Evolutionary conservation across 768 basidiomycete genomes (phyloP).

Genomic region (Cystobasidium tubakii): DNA sequence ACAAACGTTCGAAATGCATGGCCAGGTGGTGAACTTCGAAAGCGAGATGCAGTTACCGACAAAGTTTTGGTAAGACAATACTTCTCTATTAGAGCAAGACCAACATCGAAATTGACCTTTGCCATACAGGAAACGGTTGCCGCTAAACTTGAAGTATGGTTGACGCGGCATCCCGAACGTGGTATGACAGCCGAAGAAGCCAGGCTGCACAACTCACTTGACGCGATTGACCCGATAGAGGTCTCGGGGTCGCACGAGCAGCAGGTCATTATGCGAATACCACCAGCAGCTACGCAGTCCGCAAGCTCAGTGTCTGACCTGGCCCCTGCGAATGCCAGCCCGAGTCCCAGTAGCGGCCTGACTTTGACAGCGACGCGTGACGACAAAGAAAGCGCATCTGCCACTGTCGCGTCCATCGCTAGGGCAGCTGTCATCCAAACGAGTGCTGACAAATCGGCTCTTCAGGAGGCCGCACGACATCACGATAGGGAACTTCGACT

Average conservation of each 20-base stretch:
- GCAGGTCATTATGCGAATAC: neutral
- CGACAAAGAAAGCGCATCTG: too few relatives aligned
- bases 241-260: neutral
- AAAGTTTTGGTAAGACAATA: constrained; percentile 29
- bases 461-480: too few relatives aligned
- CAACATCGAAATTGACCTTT: neutral
- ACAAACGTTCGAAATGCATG: neutral
- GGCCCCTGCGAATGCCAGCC: too few relatives aligned
- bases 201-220: neutral
- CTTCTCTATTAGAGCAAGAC: neutral
- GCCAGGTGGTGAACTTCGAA: constrained; percentile 25
- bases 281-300: neutral
- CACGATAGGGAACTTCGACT: too few relatives aligned
- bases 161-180: neutral
- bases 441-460: too few relatives aligned
- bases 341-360: too few relatives aligned
- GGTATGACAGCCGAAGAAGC: neutral
- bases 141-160: constrained; percentile 8
- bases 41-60: constrained; percentile 20
- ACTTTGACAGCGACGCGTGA: too few relatives aligned
- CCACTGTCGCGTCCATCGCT: too few relatives aligned
- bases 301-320: too few relatives aligned
- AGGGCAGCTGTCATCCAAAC: too few relatives aligned
- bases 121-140: neutral
- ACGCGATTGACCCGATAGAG: neutral